phyloP scores from a whole-genome alignment of 2,329 filamentous ascomycete genomes.

The Hypoxylon sp. region DNA sequence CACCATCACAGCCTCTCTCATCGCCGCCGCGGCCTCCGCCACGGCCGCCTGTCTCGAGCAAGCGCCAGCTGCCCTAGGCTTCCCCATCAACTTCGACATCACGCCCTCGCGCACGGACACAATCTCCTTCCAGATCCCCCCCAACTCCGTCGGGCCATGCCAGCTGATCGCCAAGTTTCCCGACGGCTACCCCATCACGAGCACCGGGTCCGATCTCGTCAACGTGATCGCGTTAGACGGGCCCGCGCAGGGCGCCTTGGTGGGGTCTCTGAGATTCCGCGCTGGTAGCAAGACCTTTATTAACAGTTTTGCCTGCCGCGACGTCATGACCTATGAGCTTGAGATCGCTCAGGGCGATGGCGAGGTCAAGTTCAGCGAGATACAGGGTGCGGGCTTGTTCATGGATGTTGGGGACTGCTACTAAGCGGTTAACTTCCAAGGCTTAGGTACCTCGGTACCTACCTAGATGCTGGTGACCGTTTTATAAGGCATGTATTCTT shows the following conservation, averaged over 20 bases:
- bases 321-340: conserved; percentile 45
- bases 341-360: conserved; percentile 52
- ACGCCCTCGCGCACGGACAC: conserved; percentile 20
- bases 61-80: conserved; percentile 30
- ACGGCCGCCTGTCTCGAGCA: conserved; percentile 33
- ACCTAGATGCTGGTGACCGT: too few relatives aligned
- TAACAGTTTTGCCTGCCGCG: conserved; percentile 49
- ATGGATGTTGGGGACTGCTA: conserved; percentile 39
- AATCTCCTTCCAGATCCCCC: conserved; percentile 43
- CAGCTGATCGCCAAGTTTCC: conserved; percentile 49
- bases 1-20: conserved; percentile 9
- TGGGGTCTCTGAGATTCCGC: conserved; percentile 46
- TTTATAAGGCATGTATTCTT: background rate
- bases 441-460: background rate
- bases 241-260: conserved; percentile 43
- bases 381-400: conserved; percentile 38
- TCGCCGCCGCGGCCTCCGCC: conserved; percentile 12
- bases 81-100: conserved; percentile 41
- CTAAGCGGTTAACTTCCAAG: background rate
- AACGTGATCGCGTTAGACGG: conserved; percentile 42
- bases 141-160: conserved; percentile 45
- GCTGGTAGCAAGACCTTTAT: conserved; percentile 36
- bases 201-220: conserved; percentile 34
- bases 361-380: conserved; percentile 43
- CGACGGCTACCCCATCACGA: conserved; percentile 43